These are phyloP conservation scores for Geranium rotundifolium DNA, from an alignment of 345 rosid genomes.

Conservation along the genomic window DNA sequence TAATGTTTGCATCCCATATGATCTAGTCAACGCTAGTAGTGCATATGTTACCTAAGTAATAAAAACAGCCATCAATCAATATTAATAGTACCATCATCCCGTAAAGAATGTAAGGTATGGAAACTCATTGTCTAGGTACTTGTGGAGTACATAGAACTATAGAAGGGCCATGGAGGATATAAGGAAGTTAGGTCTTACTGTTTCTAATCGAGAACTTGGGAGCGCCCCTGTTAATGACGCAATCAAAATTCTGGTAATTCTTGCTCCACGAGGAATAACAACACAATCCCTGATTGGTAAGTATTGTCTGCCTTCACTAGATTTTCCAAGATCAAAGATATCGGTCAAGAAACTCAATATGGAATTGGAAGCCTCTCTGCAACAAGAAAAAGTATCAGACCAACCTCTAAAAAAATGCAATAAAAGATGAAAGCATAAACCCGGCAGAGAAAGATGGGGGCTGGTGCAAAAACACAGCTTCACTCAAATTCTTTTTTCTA, in stretches of 20 bases:
- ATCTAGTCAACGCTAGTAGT: constrained; percentile 59
- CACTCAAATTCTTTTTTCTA: background rate
- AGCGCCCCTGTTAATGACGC: constrained; percentile 93
- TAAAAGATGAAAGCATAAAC: background rate
- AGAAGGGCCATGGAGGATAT: too few relatives aligned
- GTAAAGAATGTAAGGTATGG: background rate
- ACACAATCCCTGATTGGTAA: constrained; percentile 52
- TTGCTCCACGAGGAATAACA: constrained; percentile 76
- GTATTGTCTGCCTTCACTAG: constrained; percentile 50
- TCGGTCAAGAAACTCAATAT: constrained; percentile 86
- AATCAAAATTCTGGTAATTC: constrained; percentile 65
- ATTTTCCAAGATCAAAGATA: constrained; percentile 72
- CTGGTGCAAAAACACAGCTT: background rate
- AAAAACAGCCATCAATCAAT: background rate
- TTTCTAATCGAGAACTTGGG: constrained; percentile 85
- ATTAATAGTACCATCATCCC: background rate
- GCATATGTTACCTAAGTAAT: constrained; percentile 57
- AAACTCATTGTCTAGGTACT: too few relatives aligned
- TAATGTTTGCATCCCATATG: constrained; percentile 48
- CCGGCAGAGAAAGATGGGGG: background rate
- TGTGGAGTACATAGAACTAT: too few relatives aligned
- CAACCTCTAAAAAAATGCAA: background rate
- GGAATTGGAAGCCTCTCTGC: constrained; percentile 93
- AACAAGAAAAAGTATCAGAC: constrained; percentile 2
- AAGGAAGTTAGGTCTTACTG: constrained; percentile 28